phyloP scores from a whole-genome alignment of 306 rosid genomes.

The Cicer judaicum region DNA sequence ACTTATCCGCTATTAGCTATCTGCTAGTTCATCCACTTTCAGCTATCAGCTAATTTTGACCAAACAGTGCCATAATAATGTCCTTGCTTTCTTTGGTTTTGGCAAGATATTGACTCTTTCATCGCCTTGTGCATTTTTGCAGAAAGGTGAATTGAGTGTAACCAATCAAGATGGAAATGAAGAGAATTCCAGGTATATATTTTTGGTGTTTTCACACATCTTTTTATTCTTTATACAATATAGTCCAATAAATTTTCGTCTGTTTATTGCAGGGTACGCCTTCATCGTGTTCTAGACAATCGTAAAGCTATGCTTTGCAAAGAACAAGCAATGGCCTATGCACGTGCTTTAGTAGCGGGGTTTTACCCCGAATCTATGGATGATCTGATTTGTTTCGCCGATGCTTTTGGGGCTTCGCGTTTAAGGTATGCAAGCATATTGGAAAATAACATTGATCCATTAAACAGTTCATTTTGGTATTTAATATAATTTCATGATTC shows the following conservation, averaged over 20 bases:
- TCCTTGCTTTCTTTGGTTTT: conserved; percentile 26
- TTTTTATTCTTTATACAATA: conserved; percentile 33
- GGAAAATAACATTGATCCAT: conserved; percentile 31
- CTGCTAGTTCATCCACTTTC: too few relatives aligned
- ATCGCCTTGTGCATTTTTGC: conserved; percentile 53
- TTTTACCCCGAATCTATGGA: conserved; percentile 74
- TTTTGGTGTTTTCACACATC: conserved; percentile 31
- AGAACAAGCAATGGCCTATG: conserved; percentile 99
- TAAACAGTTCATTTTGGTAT: conserved; percentile 34
- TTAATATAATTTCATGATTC: conserved; percentile 31
- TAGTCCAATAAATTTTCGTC: conserved; percentile 49
- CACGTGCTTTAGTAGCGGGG: conserved; percentile 94
- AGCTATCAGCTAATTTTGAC: too few relatives aligned
- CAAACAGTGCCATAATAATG: too few relatives aligned
- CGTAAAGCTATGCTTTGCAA: conserved; percentile 86
- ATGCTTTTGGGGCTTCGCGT: conserved; percentile 96
- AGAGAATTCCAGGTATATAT: conserved; percentile 85
- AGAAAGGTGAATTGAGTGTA: conserved; percentile 55
- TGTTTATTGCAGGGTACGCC: conserved; percentile 72
- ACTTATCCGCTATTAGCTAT: too few relatives aligned
- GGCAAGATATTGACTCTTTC: conserved; percentile 39
- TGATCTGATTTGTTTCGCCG: conserved; percentile 84
- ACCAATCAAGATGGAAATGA: conserved; percentile 57
- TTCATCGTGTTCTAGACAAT: conserved; percentile 88
- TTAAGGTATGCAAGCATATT: conserved; percentile 65